phyloP scores from a whole-genome alignment of 1,284 basidiomycete genomes.

The Inonotus hispidus region DNA sequence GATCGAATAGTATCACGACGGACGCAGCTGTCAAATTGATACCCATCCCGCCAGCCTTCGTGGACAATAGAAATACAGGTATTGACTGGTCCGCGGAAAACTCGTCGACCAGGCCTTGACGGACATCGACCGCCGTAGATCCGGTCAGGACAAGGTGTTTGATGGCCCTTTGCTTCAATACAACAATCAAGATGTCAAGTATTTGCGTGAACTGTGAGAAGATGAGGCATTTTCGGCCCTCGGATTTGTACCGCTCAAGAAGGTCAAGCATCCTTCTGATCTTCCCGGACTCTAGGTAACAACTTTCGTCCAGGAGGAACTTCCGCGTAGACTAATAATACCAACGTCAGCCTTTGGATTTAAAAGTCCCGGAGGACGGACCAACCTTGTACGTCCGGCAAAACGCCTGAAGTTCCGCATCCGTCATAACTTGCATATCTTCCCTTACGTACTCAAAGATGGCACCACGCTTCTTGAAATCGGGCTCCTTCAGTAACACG shows the following conservation, averaged over 20 bases:
- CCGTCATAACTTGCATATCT: conserved; percentile 93
- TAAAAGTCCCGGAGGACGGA: conserved; percentile 3
- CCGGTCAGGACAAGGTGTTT: conserved; percentile 90
- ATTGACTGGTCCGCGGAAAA: conserved; percentile 95
- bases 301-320: conserved; percentile 69
- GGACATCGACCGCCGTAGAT: conserved; percentile 88
- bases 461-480: conserved; percentile 70
- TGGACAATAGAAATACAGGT: conserved; percentile 89
- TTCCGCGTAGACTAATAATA: conserved; percentile 65
- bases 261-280: conserved; percentile 71
- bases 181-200: conserved; percentile 87
- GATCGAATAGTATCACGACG: conserved; percentile 95
- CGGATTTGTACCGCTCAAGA: conserved; percentile 62
- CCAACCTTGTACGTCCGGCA: conserved; percentile 76
- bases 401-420: conserved; percentile 85
- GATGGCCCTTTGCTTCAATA: conserved; percentile 73
- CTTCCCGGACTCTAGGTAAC: conserved; percentile 90
- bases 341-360: background rate
- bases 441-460: conserved; percentile 81
- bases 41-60: conserved; percentile 91
- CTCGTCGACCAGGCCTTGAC: conserved; percentile 92
- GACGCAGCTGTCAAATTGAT: conserved; percentile 91
- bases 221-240: conserved; percentile 82
- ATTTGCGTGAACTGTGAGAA: conserved; percentile 98
- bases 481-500: conserved; percentile 85